A percentile compares a stretch with the other conserved stretches of the same genome.
Evolutionary conservation across 176 grass and related monocot genomes (phyloP).

Genomic region (Phoenix dactylifera): DNA sequence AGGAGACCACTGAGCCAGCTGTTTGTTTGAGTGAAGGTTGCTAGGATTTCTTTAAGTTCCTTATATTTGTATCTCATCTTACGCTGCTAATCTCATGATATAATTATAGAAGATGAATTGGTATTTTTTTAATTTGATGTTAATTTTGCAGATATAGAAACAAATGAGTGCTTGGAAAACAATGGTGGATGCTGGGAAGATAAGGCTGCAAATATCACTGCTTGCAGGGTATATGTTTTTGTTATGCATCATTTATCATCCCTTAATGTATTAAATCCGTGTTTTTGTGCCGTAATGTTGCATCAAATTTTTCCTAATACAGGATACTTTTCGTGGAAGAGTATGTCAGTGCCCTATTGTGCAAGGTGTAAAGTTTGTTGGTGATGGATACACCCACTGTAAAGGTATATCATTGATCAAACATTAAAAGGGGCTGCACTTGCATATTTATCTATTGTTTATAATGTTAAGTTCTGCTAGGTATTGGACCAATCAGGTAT

Average conservation of each 20-base stretch:
- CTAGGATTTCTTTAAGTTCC: background rate
- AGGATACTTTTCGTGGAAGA: constrained; percentile 4
- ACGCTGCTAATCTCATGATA: background rate
- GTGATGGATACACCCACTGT: constrained; percentile 36
- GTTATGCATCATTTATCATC: background rate
- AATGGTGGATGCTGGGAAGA: constrained; percentile 10
- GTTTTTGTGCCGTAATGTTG: background rate
- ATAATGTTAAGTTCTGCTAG: too few relatives aligned
- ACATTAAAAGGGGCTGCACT: background rate
- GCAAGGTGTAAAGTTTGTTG: constrained; percentile 3
- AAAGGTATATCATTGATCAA: constrained; percentile 50
- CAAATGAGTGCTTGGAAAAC: constrained; percentile 4
- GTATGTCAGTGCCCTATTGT: background rate
- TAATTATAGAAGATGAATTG: background rate
- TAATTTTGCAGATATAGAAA: background rate
- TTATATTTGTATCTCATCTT: background rate
- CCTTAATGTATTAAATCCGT: background rate
- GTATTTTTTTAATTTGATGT: background rate
- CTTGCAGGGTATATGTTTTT: constrained; percentile 3
- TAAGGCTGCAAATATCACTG: constrained; percentile 1
- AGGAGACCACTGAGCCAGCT: constrained; percentile 66
- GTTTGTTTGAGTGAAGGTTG: constrained; percentile 84
- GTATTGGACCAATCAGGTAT: too few relatives aligned
- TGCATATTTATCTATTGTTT: too few relatives aligned
- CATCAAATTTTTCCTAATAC: background rate